A percentile compares a stretch with the other conserved stretches of the same genome.
These are phyloP conservation scores for Gastrolobium bilobum DNA, from an alignment of 306 rosid species.

Conservation along the genomic window DNA sequence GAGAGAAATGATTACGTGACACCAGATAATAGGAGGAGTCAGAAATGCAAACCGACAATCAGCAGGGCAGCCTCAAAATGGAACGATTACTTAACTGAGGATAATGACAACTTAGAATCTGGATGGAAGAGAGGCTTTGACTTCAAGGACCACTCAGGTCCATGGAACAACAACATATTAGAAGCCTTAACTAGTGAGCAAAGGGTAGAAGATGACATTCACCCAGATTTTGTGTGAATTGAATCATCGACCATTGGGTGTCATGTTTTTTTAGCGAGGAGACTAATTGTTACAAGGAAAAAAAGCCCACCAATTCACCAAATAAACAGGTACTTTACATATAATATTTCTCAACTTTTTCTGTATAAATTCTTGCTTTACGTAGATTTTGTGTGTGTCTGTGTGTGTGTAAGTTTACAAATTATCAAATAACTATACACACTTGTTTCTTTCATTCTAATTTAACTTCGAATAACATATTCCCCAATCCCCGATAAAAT, in stretches of 20 bases:
- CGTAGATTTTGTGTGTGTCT: too few relatives aligned
- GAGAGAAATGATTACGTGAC: slow-evolving; percentile 35
- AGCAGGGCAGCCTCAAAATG: slow-evolving; percentile 66
- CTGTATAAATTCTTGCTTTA: background rate
- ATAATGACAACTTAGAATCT: slow-evolving; percentile 33
- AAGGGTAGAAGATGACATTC: slow-evolving; percentile 79
- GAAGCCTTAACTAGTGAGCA: slow-evolving; percentile 59
- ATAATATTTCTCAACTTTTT: slow-evolving; percentile 1
- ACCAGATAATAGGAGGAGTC: slow-evolving; percentile 23
- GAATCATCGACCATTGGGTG: background rate
- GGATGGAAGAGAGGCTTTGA: slow-evolving; percentile 1
- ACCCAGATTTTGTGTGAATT: slow-evolving; percentile 79
- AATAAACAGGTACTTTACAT: background rate
- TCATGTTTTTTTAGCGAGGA: background rate
- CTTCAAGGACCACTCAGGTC: slow-evolving; percentile 23
- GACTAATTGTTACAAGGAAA: background rate
- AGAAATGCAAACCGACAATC: slow-evolving; percentile 38
- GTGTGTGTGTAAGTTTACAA: background rate
- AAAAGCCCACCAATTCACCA: background rate
- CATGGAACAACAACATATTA: slow-evolving; percentile 30
- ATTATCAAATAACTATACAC: background rate
- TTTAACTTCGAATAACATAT: background rate
- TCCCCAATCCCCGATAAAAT: too few relatives aligned
- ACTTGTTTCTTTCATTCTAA: background rate
- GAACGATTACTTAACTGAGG: slow-evolving; percentile 66